These are phyloP conservation scores for Suillus luteus DNA, from an alignment of 768 basidiomycete genomes.

Conservation along the genomic window DNA sequence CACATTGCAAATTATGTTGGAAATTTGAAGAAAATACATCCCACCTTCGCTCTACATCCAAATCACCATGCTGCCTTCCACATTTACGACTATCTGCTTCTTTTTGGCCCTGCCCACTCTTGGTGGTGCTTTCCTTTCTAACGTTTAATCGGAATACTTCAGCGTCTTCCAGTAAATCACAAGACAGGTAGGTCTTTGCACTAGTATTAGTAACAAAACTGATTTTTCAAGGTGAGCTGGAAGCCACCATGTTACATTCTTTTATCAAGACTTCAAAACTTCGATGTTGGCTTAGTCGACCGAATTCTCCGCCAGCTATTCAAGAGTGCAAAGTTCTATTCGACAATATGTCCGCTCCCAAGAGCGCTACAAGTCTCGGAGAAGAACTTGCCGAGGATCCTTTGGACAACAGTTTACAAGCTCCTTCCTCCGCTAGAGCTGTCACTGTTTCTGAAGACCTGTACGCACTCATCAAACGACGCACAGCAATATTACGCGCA, in stretches of 20 bases:
- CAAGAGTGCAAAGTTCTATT: constrained; percentile 15
- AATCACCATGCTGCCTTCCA: constrained; percentile 40
- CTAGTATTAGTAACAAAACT: background rate
- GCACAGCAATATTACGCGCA: constrained; percentile 6
- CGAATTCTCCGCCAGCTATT: constrained; percentile 14
- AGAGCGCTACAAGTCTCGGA: background rate
- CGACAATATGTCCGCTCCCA: constrained; percentile 5
- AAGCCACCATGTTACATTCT: constrained; percentile 10
- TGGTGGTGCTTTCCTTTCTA: constrained; percentile 34
- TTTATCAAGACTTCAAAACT: constrained; percentile 21
- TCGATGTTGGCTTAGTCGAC: constrained; percentile 12
- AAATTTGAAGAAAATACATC: constrained; percentile 23
- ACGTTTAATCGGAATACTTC: constrained; percentile 34
- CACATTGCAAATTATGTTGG: constrained; percentile 22
- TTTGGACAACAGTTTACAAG: background rate
- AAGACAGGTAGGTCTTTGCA: constrained; percentile 29
- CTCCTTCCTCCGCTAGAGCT: background rate
- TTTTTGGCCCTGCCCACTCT: constrained; percentile 31
- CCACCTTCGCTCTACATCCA: constrained; percentile 16
- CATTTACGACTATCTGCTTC: constrained; percentile 26
- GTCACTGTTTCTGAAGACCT: constrained; percentile 1
- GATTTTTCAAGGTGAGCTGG: constrained; percentile 10
- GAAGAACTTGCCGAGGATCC: background rate
- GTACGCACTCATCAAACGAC: background rate
- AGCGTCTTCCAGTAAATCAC: constrained; percentile 31